A percentile compares a stretch with the other conserved stretches of the same genome.
These are phyloP conservation scores for Globomyces pollinis-pini DNA, from an alignment of 192 early-diverging fungal species.

Conservation along the genomic window DNA sequence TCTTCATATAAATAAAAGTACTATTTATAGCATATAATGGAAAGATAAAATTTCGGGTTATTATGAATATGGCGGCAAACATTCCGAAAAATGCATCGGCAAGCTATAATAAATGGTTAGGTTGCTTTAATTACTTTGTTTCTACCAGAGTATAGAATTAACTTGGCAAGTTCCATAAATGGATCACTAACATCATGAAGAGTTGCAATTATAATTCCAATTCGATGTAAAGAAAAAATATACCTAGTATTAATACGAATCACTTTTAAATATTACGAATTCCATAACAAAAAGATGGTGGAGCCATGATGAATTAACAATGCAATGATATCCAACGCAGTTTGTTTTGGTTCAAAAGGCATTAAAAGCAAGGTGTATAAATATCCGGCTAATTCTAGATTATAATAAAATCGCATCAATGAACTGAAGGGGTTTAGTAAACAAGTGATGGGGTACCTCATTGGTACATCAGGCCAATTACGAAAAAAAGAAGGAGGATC, in stretches of 20 bases:
- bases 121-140: constrained; percentile 26
- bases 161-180: constrained; percentile 44
- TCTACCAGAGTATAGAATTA: constrained; percentile 28
- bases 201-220: constrained; percentile 34
- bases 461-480: no score
- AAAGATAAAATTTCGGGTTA: constrained; percentile 21
- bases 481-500: no score
- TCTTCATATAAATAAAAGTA: no score
- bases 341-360: neutral
- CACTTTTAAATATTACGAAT: no score
- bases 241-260: constrained; percentile 19
- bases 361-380: neutral
- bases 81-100: constrained; percentile 24
- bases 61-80: constrained; percentile 27
- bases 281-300: constrained; percentile 29
- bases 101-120: constrained; percentile 3
- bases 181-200: constrained; percentile 43
- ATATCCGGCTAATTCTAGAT: neutral
- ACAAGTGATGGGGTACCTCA: no score
- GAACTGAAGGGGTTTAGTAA: no score
- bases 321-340: constrained; percentile 21
- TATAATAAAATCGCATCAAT: neutral
- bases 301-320: constrained; percentile 33
- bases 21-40: constrained; percentile 21
- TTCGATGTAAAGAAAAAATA: constrained; percentile 28